Percentiles rank a stretch among this genome's conserved stretches.
phyloP scores from a whole-genome alignment of 305 asterid species.

The Euphrasia arctica region DNA sequence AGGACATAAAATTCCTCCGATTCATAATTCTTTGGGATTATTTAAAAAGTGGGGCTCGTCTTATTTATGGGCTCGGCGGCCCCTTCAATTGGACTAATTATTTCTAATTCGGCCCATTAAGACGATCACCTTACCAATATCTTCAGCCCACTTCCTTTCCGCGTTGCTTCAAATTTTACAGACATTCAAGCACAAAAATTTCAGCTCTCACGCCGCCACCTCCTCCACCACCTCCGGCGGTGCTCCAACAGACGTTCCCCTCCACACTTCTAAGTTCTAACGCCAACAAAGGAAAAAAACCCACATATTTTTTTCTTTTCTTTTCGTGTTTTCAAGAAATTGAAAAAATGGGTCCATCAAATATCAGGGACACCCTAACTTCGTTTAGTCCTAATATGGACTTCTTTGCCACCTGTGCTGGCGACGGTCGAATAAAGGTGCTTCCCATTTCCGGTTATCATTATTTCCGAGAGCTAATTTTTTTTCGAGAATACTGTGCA shows the following conservation, averaged over 20 bases:
- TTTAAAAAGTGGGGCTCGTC: no score
- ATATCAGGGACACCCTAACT: conserved; percentile 64
- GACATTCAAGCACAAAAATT: not conserved
- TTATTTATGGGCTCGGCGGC: no score
- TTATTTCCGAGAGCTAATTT: conserved; percentile 2
- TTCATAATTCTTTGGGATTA: no score
- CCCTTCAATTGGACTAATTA: no score
- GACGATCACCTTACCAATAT: not conserved
- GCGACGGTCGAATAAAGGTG: conserved; percentile 88
- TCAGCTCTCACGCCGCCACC: conserved; percentile 30
- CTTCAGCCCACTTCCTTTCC: conserved; percentile 19
- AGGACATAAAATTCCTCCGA: no score
- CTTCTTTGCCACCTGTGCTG: conserved; percentile 58
- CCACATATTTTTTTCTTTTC: no score
- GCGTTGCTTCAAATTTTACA: conserved; percentile 6
- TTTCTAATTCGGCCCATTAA: conserved; percentile 17
- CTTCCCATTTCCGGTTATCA: not conserved
- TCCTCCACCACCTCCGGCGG: conserved; percentile 31
- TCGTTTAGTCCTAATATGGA: conserved; percentile 71
- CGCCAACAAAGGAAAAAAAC: not conserved
- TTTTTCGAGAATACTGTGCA: no score
- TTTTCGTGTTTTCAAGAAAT: conserved; percentile 1
- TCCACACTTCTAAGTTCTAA: not conserved
- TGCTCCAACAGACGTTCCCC: conserved; percentile 11
- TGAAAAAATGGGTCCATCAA: conserved; percentile 44